Base-by-base conservation (phyloP, 768 basidiomycete genomes). In the Tephrocybe sp. region DNA sequence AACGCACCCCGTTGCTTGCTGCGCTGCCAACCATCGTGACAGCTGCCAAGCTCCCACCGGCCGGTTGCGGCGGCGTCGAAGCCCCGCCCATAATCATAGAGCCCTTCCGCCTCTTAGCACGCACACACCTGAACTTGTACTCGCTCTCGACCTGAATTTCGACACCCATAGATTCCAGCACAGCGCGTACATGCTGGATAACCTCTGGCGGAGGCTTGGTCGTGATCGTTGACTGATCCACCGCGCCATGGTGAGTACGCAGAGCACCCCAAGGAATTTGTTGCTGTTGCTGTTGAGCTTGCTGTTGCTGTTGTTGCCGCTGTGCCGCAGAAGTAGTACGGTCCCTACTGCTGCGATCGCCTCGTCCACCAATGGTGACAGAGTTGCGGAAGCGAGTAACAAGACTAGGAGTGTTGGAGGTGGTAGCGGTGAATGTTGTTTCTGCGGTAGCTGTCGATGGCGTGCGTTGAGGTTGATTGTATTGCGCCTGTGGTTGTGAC, bases 221-320 rank as follows among this genome's bases (percentile, higher is more conserved):
- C 27, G 95, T 97, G 58, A 97, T 80, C 45, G 84, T 94, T 22
- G 83, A 83, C 64, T 88, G 87, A 64, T 97, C 97, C 24, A 98
- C 88, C 2, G 94, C 85, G 53, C 94, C 95, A 57, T 91, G 88
- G 62, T 98, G 95, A 34, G 89, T 80, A 10, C 93, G 82, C 33
- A 97, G 67, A 44, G 75, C 77, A 31, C 77, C 78, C 63, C 66
- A 59, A 54, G 61, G 61, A 2, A 49, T 55, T 47, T 41, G 53
- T 39, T 22, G 72, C 73, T 21, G 68, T 15, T 45, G 33, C 7
- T 19, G 45, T 16, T 52, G 51, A 19, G 19, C 16, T 21, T 43
- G 53, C 1, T 15, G 6, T 39, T 19, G 63, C 2, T 25, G 29
- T 27, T 44, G 54, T 15, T 46, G 49, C 23, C 36, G 53, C 39